Percentiles rank a stretch among this genome's conserved stretches.
phyloP scores from a whole-genome alignment of 2,329 filamentous ascomycete species.

The Trichoderma breve region DNA sequence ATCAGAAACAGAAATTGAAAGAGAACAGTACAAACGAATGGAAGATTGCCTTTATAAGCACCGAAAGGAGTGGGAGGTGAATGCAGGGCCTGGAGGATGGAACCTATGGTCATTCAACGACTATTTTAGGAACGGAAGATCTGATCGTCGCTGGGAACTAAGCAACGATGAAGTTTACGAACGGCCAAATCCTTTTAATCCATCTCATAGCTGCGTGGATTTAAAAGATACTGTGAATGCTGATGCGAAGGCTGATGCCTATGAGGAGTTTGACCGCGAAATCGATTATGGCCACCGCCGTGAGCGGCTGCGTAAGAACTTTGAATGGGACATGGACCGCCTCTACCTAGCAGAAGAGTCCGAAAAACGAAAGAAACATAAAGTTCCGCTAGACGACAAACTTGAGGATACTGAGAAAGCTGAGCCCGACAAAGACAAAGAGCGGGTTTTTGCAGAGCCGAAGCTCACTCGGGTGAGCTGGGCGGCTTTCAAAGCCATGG shows the following conservation, averaged over 20 bases:
- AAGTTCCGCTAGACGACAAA: not conserved
- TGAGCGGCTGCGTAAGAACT: constrained; percentile 16
- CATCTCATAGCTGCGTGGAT: not conserved
- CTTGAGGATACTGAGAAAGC: not conserved
- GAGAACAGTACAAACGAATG: not conserved
- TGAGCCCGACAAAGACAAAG: not conserved
- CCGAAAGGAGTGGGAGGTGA: constrained; percentile 3
- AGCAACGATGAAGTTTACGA: not conserved
- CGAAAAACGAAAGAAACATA: not conserved
- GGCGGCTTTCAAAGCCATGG: not conserved
- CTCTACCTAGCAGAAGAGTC: constrained; percentile 13
- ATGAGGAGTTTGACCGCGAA: not conserved
- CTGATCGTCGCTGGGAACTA: not conserved
- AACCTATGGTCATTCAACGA: not conserved
- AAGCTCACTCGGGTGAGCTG: not conserved
- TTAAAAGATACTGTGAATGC: not conserved
- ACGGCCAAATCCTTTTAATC: not conserved
- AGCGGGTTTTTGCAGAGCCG: not conserved
- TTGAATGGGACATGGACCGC: constrained; percentile 23
- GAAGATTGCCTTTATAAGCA: constrained; percentile 4
- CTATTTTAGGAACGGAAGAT: not conserved
- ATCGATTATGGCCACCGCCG: constrained; percentile 18
- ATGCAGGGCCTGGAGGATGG: not conserved
- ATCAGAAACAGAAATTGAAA: not conserved
- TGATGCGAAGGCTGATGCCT: not conserved